These are phyloP conservation scores for Alternaria gansuensis DNA, from an alignment of 2,329 filamentous ascomycete genomes.

Conservation along the genomic window DNA sequence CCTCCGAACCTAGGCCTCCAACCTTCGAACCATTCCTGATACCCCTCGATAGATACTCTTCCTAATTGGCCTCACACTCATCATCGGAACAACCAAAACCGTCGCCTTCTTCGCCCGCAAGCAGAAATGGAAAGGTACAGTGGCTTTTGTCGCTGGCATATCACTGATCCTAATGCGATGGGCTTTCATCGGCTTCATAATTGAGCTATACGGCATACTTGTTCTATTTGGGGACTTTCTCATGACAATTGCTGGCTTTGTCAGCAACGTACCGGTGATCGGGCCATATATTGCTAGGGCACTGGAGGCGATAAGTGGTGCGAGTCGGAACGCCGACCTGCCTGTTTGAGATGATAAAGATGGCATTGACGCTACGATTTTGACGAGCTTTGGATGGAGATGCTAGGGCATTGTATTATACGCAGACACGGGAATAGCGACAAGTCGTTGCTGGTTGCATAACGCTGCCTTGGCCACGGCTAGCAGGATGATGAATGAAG, in stretches of 20 bases:
- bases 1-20: background rate
- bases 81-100: slow-evolving; percentile 92
- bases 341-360: slow-evolving; percentile 20
- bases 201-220: slow-evolving; percentile 93
- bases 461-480: background rate
- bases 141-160: slow-evolving; percentile 85
- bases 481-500: background rate
- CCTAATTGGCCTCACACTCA: slow-evolving; percentile 92
- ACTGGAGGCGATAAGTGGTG: slow-evolving; percentile 59
- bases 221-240: slow-evolving; percentile 96
- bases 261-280: slow-evolving; percentile 81
- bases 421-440: slow-evolving; percentile 1
- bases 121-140: slow-evolving; percentile 91
- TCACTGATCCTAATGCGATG: slow-evolving; percentile 86
- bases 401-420: slow-evolving; percentile 9
- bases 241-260: slow-evolving; percentile 88
- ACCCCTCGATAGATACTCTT: slow-evolving; percentile 79
- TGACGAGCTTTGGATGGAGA: background rate
- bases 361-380: background rate
- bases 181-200: slow-evolving; percentile 87
- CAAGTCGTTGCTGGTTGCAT: background rate
- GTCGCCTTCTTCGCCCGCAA: slow-evolving; percentile 91
- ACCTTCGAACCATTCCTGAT: slow-evolving; percentile 13
- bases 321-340: slow-evolving; percentile 23
- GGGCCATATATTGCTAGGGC: slow-evolving; percentile 83